Percentiles rank a stretch among this genome's conserved stretches.
Conservation (phyloP, 2,329 filamentous ascomycete species). For the Cercospora sp. region DNA sequence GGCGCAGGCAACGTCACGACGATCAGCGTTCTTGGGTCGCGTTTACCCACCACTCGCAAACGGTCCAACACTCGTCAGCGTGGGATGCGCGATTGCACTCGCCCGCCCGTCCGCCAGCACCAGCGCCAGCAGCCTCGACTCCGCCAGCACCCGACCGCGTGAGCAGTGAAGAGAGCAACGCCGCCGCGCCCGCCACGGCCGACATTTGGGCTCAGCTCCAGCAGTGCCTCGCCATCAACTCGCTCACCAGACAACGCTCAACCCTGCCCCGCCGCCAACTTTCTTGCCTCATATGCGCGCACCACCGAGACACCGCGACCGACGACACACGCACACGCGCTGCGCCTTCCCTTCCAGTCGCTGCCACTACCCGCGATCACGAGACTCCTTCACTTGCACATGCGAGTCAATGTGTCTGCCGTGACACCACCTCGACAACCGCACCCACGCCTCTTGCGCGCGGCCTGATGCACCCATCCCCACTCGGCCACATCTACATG, state of each 20-base stretch:
- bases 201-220: neutral
- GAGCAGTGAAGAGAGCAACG: neutral
- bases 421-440: conserved; percentile 14
- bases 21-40: neutral
- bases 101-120: neutral
- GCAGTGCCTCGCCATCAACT: neutral
- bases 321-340: neutral
- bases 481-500: conserved; percentile 12
- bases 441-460: neutral
- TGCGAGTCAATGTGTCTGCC: conserved; percentile 13
- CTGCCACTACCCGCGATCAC: neutral
- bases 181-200: neutral
- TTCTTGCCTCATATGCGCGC: neutral
- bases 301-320: neutral
- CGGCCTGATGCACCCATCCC: conserved; percentile 14
- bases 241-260: neutral
- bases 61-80: neutral
- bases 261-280: neutral
- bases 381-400: conserved; percentile 11
- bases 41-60: neutral
- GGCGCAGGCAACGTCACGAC: neutral
- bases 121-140: neutral
- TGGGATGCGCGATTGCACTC: neutral
- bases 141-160: neutral
- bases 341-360: neutral